Evolutionary conservation across 225 moss, liverwort and hornwort species (phyloP), one percentile per base, ranked within the genome.

Genomic region (Ulota crispa): DNA sequence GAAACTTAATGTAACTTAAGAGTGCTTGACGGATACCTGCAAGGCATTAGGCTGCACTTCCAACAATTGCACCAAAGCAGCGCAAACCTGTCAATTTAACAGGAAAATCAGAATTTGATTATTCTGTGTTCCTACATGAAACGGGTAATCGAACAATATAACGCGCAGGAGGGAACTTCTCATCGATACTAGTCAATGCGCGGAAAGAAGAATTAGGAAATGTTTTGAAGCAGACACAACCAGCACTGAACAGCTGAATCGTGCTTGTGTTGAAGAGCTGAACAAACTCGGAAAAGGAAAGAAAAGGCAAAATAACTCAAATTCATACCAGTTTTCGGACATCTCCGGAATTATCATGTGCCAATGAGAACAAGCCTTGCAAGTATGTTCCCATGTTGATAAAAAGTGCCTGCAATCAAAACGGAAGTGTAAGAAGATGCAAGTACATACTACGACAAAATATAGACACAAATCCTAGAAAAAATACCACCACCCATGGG

Each of bases 371-470:
- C 84, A 98, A 89, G 87, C 98, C 98, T 93, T 93, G 98, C 74
- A 98, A 88, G 81, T 93, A 98, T 72, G 85, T 89, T 76, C 94
- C 94, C 98, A 98, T 98, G 84, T 98, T 98, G 54, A 98, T 87
- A 71, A 93, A 98, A 86, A 98, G 89, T 72, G 92, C 98, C 98
- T 98, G 91, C 84, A 83, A 68, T 55, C 59, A 59, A 87, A 76
- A 67, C 21, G 26, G 23, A 57, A 24, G 36, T 27, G 53, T 87
- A 71, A 75, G 74, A 37, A 74, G 28, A 31, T 65, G 82, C 64
- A 74, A 57, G 43, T 59, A 26, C 16, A n/a, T 47, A 63, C 18
- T 45, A 45, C 34, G 66, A 60, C 37, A 21, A 31, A 43, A 57
- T 36, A 31, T 42, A 75, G 6, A 73, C 34, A 73, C 14, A 43